These are phyloP conservation scores for Debaryomycetaceae sp. DNA, from an alignment of 1,139 yeast genomes.

Conservation along the genomic window DNA sequence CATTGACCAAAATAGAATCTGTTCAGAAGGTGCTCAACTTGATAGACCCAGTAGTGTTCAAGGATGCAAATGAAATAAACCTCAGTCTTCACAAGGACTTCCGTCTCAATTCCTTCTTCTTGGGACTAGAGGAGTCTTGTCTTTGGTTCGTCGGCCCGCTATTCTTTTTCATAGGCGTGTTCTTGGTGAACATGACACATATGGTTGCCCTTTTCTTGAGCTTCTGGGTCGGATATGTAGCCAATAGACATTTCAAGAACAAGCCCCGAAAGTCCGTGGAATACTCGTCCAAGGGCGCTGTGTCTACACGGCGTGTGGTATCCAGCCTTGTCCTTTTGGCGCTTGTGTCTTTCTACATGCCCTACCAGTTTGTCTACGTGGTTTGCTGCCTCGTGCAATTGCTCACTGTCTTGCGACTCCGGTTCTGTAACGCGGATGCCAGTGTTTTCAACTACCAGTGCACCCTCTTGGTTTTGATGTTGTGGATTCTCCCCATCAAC, in stretches of 20 bases:
- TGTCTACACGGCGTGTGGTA: slow-evolving; percentile 5
- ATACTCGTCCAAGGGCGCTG: neutral
- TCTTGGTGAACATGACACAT: slow-evolving; percentile 38
- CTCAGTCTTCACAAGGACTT: slow-evolving; percentile 21
- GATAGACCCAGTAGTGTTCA: slow-evolving; percentile 58
- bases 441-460: slow-evolving; percentile 47
- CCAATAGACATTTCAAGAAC: neutral
- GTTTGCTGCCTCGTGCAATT: slow-evolving; percentile 55
- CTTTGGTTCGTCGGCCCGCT: slow-evolving; percentile 60
- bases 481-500: slow-evolving; percentile 68
- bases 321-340: slow-evolving; percentile 24
- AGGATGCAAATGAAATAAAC: slow-evolving; percentile 33
- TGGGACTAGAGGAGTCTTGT: slow-evolving; percentile 63
- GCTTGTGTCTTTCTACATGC: slow-evolving; percentile 58
- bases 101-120: slow-evolving; percentile 43
- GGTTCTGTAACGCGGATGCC: neutral
- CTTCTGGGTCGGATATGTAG: neutral
- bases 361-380: slow-evolving; percentile 74
- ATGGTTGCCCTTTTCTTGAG: slow-evolving; percentile 7
- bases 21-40: slow-evolving; percentile 25
- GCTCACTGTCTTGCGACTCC: slow-evolving; percentile 20
- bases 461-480: slow-evolving; percentile 53
- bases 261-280: neutral
- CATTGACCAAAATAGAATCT: slow-evolving; percentile 22
- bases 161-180: slow-evolving; percentile 51